Evolutionary conservation across 495 filamentous ascomycete genomes (phyloP).

Genomic region (Lepraria neglecta): DNA sequence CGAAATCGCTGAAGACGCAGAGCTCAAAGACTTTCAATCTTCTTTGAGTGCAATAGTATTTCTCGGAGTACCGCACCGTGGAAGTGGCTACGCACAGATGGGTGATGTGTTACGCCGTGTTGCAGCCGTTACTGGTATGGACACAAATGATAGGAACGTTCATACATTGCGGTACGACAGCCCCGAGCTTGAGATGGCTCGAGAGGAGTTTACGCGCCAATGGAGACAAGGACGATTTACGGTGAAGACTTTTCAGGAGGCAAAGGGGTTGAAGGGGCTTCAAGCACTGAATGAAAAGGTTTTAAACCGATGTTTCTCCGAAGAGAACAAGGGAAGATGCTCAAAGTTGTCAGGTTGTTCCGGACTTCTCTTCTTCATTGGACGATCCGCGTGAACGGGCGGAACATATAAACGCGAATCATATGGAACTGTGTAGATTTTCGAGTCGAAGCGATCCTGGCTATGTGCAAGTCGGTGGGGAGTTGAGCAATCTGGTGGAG

Average conservation of each 20-base stretch:
- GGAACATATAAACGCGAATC: conserved; percentile 10
- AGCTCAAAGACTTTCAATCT: background rate
- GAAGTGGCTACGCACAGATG: background rate
- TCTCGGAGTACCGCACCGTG: conserved; percentile 11
- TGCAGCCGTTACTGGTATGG: conserved; percentile 4
- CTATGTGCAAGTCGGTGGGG: conserved; percentile 6
- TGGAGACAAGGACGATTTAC: conserved; percentile 1
- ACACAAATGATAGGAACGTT: conserved; percentile 7
- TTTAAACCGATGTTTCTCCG: background rate
- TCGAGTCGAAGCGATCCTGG: background rate
- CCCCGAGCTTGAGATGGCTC: background rate
- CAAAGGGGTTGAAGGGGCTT: conserved; percentile 3
- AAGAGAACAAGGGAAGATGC: background rate
- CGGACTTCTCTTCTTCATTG: conserved; percentile 10
- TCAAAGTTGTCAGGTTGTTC: background rate
- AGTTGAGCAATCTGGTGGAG: background rate
- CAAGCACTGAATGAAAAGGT: conserved; percentile 7
- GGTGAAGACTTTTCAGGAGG: conserved; percentile 10
- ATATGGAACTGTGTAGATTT: conserved; percentile 13
- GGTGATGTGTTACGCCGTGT: background rate
- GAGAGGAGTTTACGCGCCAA: conserved; percentile 3
- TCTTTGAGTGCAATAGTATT: background rate
- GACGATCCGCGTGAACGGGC: conserved; percentile 10
- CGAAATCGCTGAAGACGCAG: conserved; percentile 2
- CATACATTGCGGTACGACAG: background rate